These are phyloP conservation scores for Ganoderma lingzhi DNA, from an alignment of 1,284 basidiomycete genomes.

Conservation along the genomic window DNA sequence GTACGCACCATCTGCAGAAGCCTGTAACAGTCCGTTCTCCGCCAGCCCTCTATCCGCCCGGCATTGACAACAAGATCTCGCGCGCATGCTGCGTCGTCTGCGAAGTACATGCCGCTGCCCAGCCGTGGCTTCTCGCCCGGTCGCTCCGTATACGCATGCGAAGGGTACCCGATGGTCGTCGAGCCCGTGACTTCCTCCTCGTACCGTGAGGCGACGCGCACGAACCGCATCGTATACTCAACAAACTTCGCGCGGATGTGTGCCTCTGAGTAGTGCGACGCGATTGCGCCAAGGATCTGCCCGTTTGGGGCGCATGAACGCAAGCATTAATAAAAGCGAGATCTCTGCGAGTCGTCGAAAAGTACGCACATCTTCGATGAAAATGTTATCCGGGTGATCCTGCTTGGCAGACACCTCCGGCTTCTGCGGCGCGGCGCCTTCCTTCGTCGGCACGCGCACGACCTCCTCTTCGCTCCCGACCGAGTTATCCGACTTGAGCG, in stretches of 20 bases:
- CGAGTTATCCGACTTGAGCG: constrained; percentile 68
- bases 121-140: constrained; percentile 50
- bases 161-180: constrained; percentile 73
- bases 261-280: constrained; percentile 80
- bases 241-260: constrained; percentile 81
- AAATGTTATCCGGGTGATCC: constrained; percentile 81
- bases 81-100: constrained; percentile 64
- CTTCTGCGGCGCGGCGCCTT: constrained; percentile 45
- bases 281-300: constrained; percentile 75
- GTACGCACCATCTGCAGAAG: constrained; percentile 62
- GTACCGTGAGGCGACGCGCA: constrained; percentile 79
- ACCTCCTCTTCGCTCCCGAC: constrained; percentile 70
- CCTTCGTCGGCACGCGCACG: constrained; percentile 50
- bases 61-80: constrained; percentile 75
- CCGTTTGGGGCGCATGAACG: no score
- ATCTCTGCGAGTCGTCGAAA: background rate
- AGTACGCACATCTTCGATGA: constrained; percentile 89
- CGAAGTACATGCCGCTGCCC: constrained; percentile 75
- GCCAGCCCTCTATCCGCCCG: constrained; percentile 84
- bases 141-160: constrained; percentile 51
- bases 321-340: background rate
- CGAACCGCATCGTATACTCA: constrained; percentile 81
- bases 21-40: constrained; percentile 72
- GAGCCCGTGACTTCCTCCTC: constrained; percentile 76
- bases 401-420: constrained; percentile 61